A percentile compares a stretch with the other conserved stretches of the same genome.
phyloP scores from a whole-genome alignment of 164 flowering plant genomes.

The Berberis thunbergii region DNA sequence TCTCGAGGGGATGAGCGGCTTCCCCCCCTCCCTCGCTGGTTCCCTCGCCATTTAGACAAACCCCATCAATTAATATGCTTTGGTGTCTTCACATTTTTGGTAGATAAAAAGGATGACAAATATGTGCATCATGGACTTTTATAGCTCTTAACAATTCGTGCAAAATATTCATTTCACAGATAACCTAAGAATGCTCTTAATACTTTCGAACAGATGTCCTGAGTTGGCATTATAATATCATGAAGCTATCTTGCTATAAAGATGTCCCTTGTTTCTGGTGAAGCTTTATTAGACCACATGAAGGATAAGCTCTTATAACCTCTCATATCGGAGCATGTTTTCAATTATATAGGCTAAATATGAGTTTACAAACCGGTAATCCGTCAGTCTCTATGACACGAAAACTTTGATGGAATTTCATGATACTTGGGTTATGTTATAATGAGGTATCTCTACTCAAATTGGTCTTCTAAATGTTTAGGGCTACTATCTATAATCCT shows the following conservation, averaged over 20 bases:
- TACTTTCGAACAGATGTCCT: not conserved
- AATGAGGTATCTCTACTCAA: conserved; percentile 24
- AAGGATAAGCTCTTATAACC: no score
- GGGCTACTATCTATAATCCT: conserved; percentile 70
- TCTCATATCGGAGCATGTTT: not conserved
- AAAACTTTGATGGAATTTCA: not conserved
- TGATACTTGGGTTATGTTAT: not conserved
- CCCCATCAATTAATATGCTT: not conserved
- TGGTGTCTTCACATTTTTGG: not conserved
- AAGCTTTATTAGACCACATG: no score
- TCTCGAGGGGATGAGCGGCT: no score
- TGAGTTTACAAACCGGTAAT: conserved; percentile 53
- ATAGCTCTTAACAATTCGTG: no score
- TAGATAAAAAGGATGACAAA: not conserved
- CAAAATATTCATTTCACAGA: not conserved
- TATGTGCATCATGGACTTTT: not conserved
- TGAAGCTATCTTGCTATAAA: not conserved
- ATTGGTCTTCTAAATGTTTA: conserved; percentile 86
- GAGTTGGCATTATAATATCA: no score
- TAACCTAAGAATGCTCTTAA: not conserved
- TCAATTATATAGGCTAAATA: not conserved
- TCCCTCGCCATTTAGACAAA: no score
- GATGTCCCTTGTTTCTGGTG: not conserved
- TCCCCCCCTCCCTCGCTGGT: no score
- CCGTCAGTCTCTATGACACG: not conserved